Evolutionary conservation across 371 early-diverging fungal species (phyloP).

Genomic region (Mucor circinelloides): DNA sequence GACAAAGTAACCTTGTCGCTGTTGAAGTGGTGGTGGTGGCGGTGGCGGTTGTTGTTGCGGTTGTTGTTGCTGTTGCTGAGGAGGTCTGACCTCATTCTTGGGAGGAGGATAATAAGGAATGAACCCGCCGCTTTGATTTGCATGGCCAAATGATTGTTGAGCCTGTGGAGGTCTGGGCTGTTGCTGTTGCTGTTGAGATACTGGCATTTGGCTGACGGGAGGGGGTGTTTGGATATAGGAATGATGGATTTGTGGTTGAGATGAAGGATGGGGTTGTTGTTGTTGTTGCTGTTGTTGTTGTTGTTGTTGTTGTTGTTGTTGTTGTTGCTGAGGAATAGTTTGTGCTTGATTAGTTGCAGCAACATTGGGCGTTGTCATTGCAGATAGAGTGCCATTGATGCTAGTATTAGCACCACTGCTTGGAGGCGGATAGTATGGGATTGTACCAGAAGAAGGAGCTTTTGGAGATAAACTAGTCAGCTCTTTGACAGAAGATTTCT

Average conservation of each 20-base stretch:
- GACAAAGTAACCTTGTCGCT: conserved; percentile 1
- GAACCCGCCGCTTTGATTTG: background rate
- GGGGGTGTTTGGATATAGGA: conserved; percentile 4
- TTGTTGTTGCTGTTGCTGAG: background rate
- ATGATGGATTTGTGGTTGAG: conserved; percentile 1
- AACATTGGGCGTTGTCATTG: background rate
- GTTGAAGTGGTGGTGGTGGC: background rate
- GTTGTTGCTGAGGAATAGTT: background rate
- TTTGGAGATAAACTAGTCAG: conserved; percentile 4
- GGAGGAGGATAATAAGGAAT: background rate
- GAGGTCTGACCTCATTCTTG: background rate
- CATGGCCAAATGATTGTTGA: background rate
- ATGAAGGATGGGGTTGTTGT: background rate
- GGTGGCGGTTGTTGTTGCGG: background rate
- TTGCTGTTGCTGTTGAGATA: background rate
- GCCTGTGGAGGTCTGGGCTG: background rate
- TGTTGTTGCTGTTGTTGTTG: background rate
- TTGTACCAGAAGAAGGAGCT: background rate
- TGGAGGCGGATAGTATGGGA: conserved; percentile 21
- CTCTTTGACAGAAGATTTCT: conserved; percentile 11
- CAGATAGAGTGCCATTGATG: background rate
- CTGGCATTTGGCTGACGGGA: background rate
- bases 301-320: conserved; percentile 7
- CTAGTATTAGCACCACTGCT: background rate
- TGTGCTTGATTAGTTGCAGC: background rate